A percentile compares a stretch with the other conserved stretches of the same genome.
These are phyloP conservation scores for Yamadazyma kitorensis DNA, from an alignment of 805 yeast genomes.

Conservation along the genomic window DNA sequence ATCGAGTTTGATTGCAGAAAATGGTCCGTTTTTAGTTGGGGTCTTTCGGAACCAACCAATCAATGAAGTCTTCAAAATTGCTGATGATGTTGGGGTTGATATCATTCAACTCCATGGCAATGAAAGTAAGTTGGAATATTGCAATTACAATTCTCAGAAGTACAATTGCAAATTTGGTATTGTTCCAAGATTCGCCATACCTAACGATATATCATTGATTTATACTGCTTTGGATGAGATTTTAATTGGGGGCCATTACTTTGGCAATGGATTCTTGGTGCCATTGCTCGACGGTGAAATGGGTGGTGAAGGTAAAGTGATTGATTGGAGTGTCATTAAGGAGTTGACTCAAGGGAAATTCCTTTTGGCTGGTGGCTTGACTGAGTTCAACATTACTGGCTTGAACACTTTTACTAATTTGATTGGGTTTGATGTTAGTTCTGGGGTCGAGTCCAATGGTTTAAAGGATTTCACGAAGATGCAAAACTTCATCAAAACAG, in stretches of 20 bases:
- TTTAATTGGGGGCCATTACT: conserved; percentile 12
- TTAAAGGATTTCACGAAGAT: conserved; percentile 68
- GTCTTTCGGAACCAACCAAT: conserved; percentile 83
- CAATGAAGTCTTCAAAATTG: conserved; percentile 51
- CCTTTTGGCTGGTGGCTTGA: conserved; percentile 87
- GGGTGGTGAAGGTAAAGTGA: conserved; percentile 88
- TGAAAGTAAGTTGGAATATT: conserved; percentile 49
- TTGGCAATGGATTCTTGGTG: conserved; percentile 41
- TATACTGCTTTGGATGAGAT: conserved; percentile 21
- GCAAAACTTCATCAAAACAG: conserved; percentile 52
- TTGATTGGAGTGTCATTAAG: conserved; percentile 59
- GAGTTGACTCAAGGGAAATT: conserved; percentile 43
- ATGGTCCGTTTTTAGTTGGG: conserved; percentile 78
- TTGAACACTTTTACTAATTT: conserved; percentile 59
- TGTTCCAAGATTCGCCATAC: conserved; percentile 65
- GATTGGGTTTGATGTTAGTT: conserved; percentile 91
- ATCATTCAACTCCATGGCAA: conserved; percentile 85
- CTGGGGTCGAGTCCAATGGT: conserved; percentile 88
- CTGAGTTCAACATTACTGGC: conserved; percentile 61
- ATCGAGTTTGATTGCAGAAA: conserved; percentile 22
- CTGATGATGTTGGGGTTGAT: conserved; percentile 54
- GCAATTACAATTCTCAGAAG: conserved; percentile 37
- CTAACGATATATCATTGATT: conserved; percentile 45
- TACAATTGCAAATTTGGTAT: conserved; percentile 49
- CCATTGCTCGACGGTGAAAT: conserved; percentile 80